Conservation (phyloP, 345 rosid species). For the Eutrema yunnanense region DNA sequence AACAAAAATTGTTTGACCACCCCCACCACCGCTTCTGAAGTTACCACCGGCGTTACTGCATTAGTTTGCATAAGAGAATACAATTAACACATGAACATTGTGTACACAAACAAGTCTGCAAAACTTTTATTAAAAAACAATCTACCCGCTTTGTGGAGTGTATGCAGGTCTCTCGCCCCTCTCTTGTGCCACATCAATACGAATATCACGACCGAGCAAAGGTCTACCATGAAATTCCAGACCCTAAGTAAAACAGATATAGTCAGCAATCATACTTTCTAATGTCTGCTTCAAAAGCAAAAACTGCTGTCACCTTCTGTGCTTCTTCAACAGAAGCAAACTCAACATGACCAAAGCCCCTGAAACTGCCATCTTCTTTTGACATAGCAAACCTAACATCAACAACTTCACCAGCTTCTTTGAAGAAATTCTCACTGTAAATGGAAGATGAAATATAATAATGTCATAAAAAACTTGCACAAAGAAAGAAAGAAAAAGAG, state of each 20-base stretch:
- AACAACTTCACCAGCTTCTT: conserved; percentile 57
- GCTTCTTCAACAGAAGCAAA: conserved; percentile 67
- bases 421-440: conserved; percentile 67
- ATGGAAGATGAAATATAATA: not conserved
- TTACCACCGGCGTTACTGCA: conserved; percentile 32
- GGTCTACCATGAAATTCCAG: conserved; percentile 45
- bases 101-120: not conserved
- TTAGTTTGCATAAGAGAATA: not conserved
- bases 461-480: not conserved
- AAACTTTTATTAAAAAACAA: not conserved
- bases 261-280: not conserved
- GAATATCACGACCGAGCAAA: conserved; percentile 48
- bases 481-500: not conserved
- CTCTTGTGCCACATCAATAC: conserved; percentile 66
- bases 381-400: conserved; percentile 62
- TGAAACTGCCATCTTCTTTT: conserved; percentile 45
- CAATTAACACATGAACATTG: not conserved
- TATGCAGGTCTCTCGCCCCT: conserved; percentile 69
- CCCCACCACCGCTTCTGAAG: conserved; percentile 45
- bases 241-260: conserved; percentile 37
- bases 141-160: conserved; percentile 71
- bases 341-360: conserved; percentile 84
- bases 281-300: not conserved
- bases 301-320: conserved; percentile 38
- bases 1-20: conserved; percentile 37